Conservation (phyloP, 768 basidiomycete species). For the Leccinum barrowsii region DNA sequence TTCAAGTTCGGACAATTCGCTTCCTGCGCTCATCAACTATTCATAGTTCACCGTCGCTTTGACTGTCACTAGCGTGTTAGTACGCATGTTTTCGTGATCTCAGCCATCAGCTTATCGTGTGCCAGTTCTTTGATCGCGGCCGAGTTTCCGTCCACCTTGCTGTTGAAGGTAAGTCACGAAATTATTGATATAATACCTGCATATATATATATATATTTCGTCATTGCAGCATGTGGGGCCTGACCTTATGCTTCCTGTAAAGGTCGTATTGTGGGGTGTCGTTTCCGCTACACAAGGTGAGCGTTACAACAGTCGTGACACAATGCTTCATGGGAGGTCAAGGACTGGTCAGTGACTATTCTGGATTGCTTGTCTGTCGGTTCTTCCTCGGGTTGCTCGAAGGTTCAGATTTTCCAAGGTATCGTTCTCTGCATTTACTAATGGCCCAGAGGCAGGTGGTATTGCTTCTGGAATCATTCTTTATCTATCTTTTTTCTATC, state of each 20-base stretch:
- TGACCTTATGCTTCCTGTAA: slow-evolving; percentile 54
- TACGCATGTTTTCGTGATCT: neutral
- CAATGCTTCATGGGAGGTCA: neutral
- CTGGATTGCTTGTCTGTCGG: slow-evolving; percentile 50
- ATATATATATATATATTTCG: neutral
- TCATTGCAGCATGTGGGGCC: slow-evolving; percentile 41
- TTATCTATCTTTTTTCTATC: slow-evolving; percentile 51
- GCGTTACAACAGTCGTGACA: neutral
- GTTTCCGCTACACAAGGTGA: slow-evolving; percentile 58
- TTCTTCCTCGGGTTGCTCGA: slow-evolving; percentile 54
- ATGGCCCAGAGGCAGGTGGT: slow-evolving; percentile 37
- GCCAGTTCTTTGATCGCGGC: slow-evolving; percentile 47
- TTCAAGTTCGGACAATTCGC: neutral
- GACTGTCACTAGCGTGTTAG: slow-evolving; percentile 30
- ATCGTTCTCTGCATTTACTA: slow-evolving; percentile 3
- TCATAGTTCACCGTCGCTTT: slow-evolving; percentile 34
- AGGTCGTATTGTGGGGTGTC: slow-evolving; percentile 57
- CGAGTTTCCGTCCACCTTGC: slow-evolving; percentile 57
- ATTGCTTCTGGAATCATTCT: slow-evolving; percentile 56
- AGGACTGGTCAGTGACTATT: slow-evolving; percentile 48
- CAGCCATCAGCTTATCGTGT: neutral
- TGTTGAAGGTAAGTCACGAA: slow-evolving; percentile 43
- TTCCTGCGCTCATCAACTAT: neutral
- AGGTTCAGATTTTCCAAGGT: slow-evolving; percentile 35
- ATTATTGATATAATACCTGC: neutral